Evolutionary conservation across 306 rosid genomes (phyloP), one percentile per base, ranked within the genome.

Genomic region (Quercus suber): DNA sequence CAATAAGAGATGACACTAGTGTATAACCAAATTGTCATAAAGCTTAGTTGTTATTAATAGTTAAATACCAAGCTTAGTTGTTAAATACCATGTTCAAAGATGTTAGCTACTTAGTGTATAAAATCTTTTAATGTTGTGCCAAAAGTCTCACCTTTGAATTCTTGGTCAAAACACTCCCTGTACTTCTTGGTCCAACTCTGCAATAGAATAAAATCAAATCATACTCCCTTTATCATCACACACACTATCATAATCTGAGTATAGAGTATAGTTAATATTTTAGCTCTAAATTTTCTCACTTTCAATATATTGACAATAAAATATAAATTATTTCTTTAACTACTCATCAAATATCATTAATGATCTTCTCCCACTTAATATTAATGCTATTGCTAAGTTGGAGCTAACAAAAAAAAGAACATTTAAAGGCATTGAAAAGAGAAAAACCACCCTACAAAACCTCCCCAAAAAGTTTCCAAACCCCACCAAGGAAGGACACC

Each of bases 151-250:
- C 37, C 63, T 69, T 52, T 5, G 14, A 15, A 0, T 23, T 27
- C 56, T 25, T 25, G 84, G 84, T 72, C 75, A 82, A 82, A 85
- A 70, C 56, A 6, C n/a, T 53, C 59, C 1, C 13, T 17, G 27
- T 2, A 56, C 74, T 35, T 31, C 77, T 33, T 12, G 10, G 61
- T 79, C 17, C 56, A 73, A 74, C 6, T 59, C 59, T 21, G 53
- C 74, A 61, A 21, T 71, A 67, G 51, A 19, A 27, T n/a, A 30
- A 55, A 4, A 52, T 52, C 59, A 60, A 30, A 67, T 58, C 78
- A 20, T 76, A 51, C 81, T 21, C 70, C 80, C 79, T 61, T 73
- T 55, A 5, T 63, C 18, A 13, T 52, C 60, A 25, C 23, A 30
- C 45, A 30, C 45, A 37, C 57, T 51, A 25, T 23, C 63, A 11